A percentile compares a stretch with the other conserved stretches of the same genome.
Conservation (phyloP, 1,284 basidiomycete species). For the Trichosporon faecale region DNA sequence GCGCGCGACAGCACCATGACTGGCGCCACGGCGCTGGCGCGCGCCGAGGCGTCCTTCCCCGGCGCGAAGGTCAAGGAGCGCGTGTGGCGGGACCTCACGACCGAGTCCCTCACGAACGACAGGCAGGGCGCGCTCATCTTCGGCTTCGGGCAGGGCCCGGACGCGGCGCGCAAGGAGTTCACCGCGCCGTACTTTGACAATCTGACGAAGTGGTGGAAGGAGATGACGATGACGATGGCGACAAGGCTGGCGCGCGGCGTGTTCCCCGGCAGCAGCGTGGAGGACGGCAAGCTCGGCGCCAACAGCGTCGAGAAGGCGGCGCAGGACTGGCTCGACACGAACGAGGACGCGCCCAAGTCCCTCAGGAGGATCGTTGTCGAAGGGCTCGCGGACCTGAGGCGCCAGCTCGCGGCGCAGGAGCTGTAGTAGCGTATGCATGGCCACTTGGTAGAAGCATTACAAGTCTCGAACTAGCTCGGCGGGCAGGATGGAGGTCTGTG, state of each 20-base stretch:
- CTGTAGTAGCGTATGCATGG: background rate
- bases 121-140: slow-evolving; percentile 13
- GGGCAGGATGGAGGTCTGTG: no score
- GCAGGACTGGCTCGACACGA: slow-evolving; percentile 11
- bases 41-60: slow-evolving; percentile 11
- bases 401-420: slow-evolving; percentile 12
- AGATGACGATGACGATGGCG: slow-evolving; percentile 15
- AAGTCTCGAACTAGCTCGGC: no score
- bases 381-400: background rate
- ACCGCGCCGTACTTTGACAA: slow-evolving; percentile 10
- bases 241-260: slow-evolving; percentile 2
- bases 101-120: slow-evolving; percentile 15
- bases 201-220: slow-evolving; percentile 12
- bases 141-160: slow-evolving; percentile 7
- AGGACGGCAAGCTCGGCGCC: background rate
- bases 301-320: slow-evolving; percentile 12
- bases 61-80: slow-evolving; percentile 7
- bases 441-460: no score
- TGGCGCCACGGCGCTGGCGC: slow-evolving; percentile 13
- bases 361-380: slow-evolving; percentile 15
- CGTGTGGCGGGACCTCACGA: slow-evolving; percentile 13
- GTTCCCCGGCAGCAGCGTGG: slow-evolving; percentile 9
- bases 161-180: background rate
- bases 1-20: slow-evolving; percentile 17
- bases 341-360: slow-evolving; percentile 10